Conservation (phyloP, 2,329 filamentous ascomycete species). For the Apiospora arundinis region DNA sequence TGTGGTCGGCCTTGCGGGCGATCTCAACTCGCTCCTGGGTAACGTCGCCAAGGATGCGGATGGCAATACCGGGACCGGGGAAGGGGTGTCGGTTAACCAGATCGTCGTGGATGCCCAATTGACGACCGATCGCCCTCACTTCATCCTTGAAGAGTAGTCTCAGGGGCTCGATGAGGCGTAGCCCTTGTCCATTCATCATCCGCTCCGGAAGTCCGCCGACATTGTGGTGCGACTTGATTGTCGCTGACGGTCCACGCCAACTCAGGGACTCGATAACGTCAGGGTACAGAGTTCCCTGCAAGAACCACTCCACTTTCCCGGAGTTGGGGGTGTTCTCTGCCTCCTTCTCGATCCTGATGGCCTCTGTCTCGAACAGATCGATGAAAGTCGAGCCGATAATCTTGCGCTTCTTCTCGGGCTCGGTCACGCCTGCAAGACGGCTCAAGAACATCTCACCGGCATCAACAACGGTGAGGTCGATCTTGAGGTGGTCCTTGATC, state of each 20-base stretch:
- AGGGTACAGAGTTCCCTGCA: conserved; percentile 84
- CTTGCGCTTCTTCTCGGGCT: conserved; percentile 88
- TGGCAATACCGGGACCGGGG: conserved; percentile 72
- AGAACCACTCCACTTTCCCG: conserved; percentile 83
- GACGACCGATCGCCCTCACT: conserved; percentile 71
- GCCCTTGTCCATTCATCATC: conserved; percentile 26
- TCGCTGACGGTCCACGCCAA: conserved; percentile 41
- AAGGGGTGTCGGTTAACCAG: conserved; percentile 82
- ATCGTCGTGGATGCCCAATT: conserved; percentile 74
- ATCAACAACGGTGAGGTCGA: conserved; percentile 89
- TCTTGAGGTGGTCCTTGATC: conserved; percentile 78
- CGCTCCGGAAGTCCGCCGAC: conserved; percentile 49
- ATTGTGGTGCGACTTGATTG: conserved; percentile 48
- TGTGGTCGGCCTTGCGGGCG: conserved; percentile 71
- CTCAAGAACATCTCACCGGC: conserved; percentile 76
- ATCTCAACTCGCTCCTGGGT: conserved; percentile 81
- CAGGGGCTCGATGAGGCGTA: conserved; percentile 73
- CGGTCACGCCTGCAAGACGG: conserved; percentile 75
- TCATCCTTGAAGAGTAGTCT: conserved; percentile 82
- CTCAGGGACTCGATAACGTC: conserved; percentile 53
- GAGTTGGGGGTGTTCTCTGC: conserved; percentile 70
- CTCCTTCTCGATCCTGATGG: conserved; percentile 70
- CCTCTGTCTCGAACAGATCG: conserved; percentile 83
- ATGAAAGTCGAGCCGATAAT: conserved; percentile 85
- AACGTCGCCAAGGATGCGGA: conserved; percentile 84